Conservation (phyloP, 257 asterid species). For the Pogostemon cablin region DNA sequence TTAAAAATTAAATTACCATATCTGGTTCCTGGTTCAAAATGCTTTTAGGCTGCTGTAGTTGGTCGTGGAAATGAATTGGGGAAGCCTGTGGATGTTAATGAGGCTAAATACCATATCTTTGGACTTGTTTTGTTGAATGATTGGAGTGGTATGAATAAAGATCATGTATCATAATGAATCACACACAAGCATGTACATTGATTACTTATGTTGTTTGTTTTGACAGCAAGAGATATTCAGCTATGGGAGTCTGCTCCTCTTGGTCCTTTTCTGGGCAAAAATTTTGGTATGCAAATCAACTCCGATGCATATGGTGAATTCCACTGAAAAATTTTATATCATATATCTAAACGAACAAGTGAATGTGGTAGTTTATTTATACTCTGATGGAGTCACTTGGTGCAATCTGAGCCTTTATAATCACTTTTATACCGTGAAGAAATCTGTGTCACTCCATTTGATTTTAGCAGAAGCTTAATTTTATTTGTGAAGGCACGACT, state of each 20-base stretch:
- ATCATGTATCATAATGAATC: neutral
- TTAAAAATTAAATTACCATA: conserved; percentile 10
- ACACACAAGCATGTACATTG: neutral
- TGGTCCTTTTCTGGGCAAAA: conserved; percentile 97
- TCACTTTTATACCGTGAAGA: conserved; percentile 2
- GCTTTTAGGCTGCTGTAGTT: conserved; percentile 85
- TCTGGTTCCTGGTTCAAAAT: conserved; percentile 27
- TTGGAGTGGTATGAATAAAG: conserved; percentile 80
- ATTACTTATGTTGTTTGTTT: conserved; percentile 31
- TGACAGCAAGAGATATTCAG: conserved; percentile 95
- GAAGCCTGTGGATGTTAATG: conserved; percentile 63
- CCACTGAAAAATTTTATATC: conserved; percentile 11
- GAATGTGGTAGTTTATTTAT: conserved; percentile 4
- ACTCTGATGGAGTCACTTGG: conserved; percentile 7
- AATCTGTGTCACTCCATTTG: neutral
- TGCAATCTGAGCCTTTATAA: conserved; percentile 12
- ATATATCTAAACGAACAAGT: neutral
- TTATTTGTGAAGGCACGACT: conserved; percentile 63
- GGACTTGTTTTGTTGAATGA: conserved; percentile 97
- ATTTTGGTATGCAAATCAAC: conserved; percentile 65
- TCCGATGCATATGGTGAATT: neutral
- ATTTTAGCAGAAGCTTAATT: conserved; percentile 8
- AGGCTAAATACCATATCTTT: conserved; percentile 87
- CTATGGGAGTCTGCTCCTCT: conserved; percentile 99
- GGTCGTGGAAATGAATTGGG: conserved; percentile 93